phyloP scores from a whole-genome alignment of 805 yeast species.

The Zygosaccharomyces gambellarensis region DNA sequence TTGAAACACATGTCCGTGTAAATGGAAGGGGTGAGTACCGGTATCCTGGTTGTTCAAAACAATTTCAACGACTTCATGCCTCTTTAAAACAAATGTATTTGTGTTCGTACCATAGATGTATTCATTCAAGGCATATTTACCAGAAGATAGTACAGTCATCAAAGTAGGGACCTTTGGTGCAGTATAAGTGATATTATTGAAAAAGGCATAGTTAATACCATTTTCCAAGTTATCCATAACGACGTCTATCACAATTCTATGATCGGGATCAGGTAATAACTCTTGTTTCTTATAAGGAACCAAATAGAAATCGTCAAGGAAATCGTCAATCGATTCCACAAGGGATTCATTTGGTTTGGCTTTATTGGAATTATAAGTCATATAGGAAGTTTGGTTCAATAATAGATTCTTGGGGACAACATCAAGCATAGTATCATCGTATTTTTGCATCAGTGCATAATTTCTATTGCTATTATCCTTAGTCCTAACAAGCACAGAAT shows the following conservation, averaged over 20 bases:
- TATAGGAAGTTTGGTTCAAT: slow-evolving; percentile 69
- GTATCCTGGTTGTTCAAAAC: slow-evolving; percentile 82
- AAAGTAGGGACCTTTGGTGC: slow-evolving; percentile 84
- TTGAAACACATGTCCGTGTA: slow-evolving; percentile 89
- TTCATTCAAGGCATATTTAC: slow-evolving; percentile 50
- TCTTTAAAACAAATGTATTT: slow-evolving; percentile 60
- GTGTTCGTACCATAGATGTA: slow-evolving; percentile 73
- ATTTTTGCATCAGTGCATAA: slow-evolving; percentile 75
- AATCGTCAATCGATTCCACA: slow-evolving; percentile 46
- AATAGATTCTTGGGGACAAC: slow-evolving; percentile 55
- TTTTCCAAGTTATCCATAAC: slow-evolving; percentile 76
- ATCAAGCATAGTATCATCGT: slow-evolving; percentile 85
- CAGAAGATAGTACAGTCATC: slow-evolving; percentile 71
- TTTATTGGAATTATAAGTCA: slow-evolving; percentile 52
- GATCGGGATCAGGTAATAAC: slow-evolving; percentile 62
- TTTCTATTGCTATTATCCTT: slow-evolving; percentile 58
- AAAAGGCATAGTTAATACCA: slow-evolving; percentile 95
- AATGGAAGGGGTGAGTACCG: slow-evolving; percentile 95
- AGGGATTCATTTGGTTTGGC: slow-evolving; percentile 36
- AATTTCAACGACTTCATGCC: slow-evolving; percentile 61
- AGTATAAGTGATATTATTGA: slow-evolving; percentile 77
- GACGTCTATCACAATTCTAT: slow-evolving; percentile 64
- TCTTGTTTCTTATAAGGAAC: slow-evolving; percentile 56
- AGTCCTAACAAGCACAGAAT: slow-evolving; percentile 72
- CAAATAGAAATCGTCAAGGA: slow-evolving; percentile 74